A percentile compares a stretch with the other conserved stretches of the same genome.
phyloP scores from a whole-genome alignment of 2,329 filamentous ascomycete genomes.

The Cercospora zeina region DNA sequence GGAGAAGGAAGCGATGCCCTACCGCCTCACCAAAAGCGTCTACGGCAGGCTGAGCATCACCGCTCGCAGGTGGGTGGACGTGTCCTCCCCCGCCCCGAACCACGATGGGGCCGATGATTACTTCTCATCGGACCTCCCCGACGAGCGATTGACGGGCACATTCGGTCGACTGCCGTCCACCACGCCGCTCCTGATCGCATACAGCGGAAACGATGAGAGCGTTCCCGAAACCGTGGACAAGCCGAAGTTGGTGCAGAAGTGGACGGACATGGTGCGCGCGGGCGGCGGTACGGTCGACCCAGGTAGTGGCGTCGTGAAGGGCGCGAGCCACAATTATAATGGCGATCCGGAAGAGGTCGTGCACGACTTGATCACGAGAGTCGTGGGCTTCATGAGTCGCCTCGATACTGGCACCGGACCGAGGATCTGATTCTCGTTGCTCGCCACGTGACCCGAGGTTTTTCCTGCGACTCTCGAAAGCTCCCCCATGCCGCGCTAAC shows the following conservation, averaged over 20 bases:
- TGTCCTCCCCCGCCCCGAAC: conserved; percentile 57
- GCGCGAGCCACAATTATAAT: conserved; percentile 55
- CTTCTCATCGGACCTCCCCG: conserved; percentile 76
- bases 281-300: conserved; percentile 53
- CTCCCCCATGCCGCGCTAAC: too few species aligned
- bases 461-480: too few species aligned
- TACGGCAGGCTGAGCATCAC: conserved; percentile 49
- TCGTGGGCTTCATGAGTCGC: conserved; percentile 49
- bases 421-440: conserved; percentile 8
- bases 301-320: conserved; percentile 49
- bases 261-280: conserved; percentile 50
- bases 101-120: conserved; percentile 76
- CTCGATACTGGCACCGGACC: conserved; percentile 1
- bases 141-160: conserved; percentile 58
- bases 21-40: conserved; percentile 33
- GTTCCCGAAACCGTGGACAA: conserved; percentile 62
- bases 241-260: conserved; percentile 57
- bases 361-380: conserved; percentile 52
- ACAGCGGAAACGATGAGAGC: conserved; percentile 66
- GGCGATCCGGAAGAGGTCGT: conserved; percentile 51
- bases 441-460: not conserved
- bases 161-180: conserved; percentile 61
- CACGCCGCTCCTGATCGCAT: conserved; percentile 63
- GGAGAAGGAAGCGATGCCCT: conserved; percentile 57
- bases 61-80: conserved; percentile 60